Evolutionary conservation across 192 early-diverging fungal species (phyloP).

Genomic region (Mortierella antarctica): DNA sequence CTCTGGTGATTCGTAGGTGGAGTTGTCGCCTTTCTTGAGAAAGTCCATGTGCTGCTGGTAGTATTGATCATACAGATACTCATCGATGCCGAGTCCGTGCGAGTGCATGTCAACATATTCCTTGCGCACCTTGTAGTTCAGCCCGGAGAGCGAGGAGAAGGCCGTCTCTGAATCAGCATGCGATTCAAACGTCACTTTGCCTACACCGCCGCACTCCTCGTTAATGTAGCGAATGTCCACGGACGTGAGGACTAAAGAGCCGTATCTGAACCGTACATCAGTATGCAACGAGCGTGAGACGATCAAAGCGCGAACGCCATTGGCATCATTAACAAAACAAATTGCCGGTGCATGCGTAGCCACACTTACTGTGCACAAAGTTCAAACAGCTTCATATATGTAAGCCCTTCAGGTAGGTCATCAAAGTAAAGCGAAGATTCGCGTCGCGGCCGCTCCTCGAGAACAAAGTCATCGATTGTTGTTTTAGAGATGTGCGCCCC

Average conservation of each 20-base stretch:
- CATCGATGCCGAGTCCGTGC: constrained; percentile 24
- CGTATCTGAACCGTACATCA: constrained; percentile 11
- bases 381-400: constrained; percentile 41
- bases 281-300: not conserved
- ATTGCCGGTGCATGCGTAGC: too few species aligned
- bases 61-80: constrained; percentile 38
- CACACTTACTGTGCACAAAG: constrained; percentile 31
- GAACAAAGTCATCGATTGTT: constrained; percentile 30
- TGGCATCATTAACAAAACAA: not conserved
- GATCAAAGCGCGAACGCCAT: not conserved
- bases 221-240: constrained; percentile 50
- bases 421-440: constrained; percentile 25
- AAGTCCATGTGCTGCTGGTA: constrained; percentile 27
- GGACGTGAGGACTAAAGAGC: constrained; percentile 24
- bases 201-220: constrained; percentile 30
- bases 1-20: not conserved
- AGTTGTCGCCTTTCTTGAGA: not conserved
- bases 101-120: constrained; percentile 18
- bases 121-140: constrained; percentile 21
- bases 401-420: constrained; percentile 21
- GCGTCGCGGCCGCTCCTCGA: constrained; percentile 24
- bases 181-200: constrained; percentile 30
- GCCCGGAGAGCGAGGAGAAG: not conserved
- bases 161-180: constrained; percentile 26
- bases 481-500: constrained; percentile 26